Conservation (phyloP, 345 rosid species). For the Cardamine occulta region DNA sequence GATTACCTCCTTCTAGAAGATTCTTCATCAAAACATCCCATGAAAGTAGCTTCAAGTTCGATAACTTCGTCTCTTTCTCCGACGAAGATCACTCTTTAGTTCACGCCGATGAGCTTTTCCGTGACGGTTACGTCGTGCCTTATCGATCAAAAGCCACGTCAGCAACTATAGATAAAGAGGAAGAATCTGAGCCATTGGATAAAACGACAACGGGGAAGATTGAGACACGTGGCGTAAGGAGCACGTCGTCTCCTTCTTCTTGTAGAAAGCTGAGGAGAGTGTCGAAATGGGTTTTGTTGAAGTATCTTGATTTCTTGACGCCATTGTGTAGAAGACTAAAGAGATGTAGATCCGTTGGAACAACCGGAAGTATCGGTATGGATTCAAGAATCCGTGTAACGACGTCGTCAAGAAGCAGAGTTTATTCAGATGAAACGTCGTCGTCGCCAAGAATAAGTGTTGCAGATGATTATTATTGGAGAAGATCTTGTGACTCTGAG, state of each 20-base stretch:
- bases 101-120: conserved; percentile 88
- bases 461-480: conserved; percentile 60
- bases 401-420: conserved; percentile 44
- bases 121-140: conserved; percentile 80
- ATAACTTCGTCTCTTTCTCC: conserved; percentile 62
- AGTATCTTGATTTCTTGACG: conserved; percentile 73
- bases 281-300: conserved; percentile 59
- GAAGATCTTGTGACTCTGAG: conserved; percentile 83
- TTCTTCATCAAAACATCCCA: conserved; percentile 60
- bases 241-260: conserved; percentile 33
- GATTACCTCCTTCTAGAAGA: conserved; percentile 86
- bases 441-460: conserved; percentile 75
- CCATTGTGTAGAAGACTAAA: conserved; percentile 65
- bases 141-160: conserved; percentile 48
- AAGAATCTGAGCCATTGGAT: conserved; percentile 33
- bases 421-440: conserved; percentile 59
- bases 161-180: background rate
- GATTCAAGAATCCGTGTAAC: conserved; percentile 41
- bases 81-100: conserved; percentile 54
- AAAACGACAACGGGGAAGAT: background rate
- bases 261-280: conserved; percentile 60
- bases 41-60: conserved; percentile 72
- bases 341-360: conserved; percentile 52
- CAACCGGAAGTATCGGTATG: conserved; percentile 42
- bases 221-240: conserved; percentile 27